Conservation (phyloP, 2,329 filamentous ascomycete species). For the Bipolaris sorokiniana region DNA sequence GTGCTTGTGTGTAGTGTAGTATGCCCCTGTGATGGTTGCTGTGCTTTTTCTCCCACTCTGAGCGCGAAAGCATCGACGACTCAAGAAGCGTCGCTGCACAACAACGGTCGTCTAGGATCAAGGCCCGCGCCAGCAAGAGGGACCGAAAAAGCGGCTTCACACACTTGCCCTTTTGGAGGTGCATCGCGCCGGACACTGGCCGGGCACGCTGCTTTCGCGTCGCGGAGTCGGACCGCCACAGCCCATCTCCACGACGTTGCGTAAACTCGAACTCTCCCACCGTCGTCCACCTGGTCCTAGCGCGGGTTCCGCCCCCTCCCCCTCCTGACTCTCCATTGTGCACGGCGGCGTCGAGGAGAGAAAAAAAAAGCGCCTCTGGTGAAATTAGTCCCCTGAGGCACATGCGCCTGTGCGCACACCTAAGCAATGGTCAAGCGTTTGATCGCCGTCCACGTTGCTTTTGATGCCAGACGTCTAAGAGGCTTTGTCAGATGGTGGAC, state of each 20-base stretch:
- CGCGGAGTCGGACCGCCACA: constrained; percentile 30
- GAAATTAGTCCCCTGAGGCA: constrained; percentile 45
- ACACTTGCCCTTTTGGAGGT: constrained; percentile 10
- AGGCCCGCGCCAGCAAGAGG: constrained; percentile 11
- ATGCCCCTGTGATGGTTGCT: neutral
- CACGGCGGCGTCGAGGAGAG: constrained; percentile 23
- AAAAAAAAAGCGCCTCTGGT: constrained; percentile 16
- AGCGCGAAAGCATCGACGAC: neutral
- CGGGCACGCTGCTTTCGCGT: constrained; percentile 19
- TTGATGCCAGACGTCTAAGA: constrained; percentile 22
- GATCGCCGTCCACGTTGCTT: constrained; percentile 47
- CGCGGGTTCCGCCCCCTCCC: constrained; percentile 28
- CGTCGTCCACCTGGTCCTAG: constrained; percentile 20
- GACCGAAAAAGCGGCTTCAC: constrained; percentile 22
- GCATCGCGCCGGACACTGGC: constrained; percentile 25
- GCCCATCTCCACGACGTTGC: constrained; percentile 32
- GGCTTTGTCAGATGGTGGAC: constrained; percentile 35
- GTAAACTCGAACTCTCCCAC: constrained; percentile 23
- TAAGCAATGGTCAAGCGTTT: constrained; percentile 49
- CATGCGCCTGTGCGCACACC: constrained; percentile 31
- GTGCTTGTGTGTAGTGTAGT: neutral
- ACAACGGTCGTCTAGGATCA: constrained; percentile 16
- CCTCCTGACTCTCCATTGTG: constrained; percentile 26
- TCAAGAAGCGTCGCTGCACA: constrained; percentile 7
- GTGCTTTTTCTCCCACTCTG: constrained; percentile 6